Evolutionary conservation across 2,329 filamentous ascomycete genomes (phyloP).

Genomic region (Pseudohalonectria lignicola): DNA sequence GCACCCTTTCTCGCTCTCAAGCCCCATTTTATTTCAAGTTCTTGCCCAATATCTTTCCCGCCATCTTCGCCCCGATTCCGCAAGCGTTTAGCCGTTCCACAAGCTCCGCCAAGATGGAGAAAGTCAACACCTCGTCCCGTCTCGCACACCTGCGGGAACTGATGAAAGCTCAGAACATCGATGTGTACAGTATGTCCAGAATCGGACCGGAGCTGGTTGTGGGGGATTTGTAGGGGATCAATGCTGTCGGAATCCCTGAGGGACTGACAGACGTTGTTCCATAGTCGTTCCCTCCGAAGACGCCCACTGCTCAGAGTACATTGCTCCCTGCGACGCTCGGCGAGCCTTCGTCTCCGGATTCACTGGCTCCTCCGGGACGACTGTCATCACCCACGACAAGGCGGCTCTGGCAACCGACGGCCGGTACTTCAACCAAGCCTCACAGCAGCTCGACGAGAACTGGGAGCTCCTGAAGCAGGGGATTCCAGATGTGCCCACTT

Average conservation of each 20-base stretch:
- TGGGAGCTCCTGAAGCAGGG: conserved; percentile 91
- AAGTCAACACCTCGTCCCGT: conserved; percentile 67
- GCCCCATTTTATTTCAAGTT: too few species aligned
- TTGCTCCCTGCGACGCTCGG: conserved; percentile 86
- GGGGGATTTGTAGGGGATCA: too few species aligned
- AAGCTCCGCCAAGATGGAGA: conserved; percentile 63
- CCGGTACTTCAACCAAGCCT: conserved; percentile 94
- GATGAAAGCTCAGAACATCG: conserved; percentile 79
- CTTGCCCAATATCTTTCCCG: too few species aligned
- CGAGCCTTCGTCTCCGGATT: conserved; percentile 91
- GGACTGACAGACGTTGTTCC: conserved; percentile 5
- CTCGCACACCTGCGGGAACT: conserved; percentile 67
- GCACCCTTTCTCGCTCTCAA: not conserved
- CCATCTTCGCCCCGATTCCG: too few species aligned
- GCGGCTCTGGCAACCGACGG: conserved; percentile 91
- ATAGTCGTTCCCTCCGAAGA: conserved; percentile 93
- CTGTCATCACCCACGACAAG: conserved; percentile 75
- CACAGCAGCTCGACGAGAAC: conserved; percentile 80
- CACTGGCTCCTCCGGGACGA: conserved; percentile 87
- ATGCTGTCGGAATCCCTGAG: too few species aligned
- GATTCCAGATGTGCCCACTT: conserved; percentile 85
- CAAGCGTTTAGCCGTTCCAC: too few species aligned
- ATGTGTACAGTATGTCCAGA: conserved; percentile 90
- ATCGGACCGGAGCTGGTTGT: too few species aligned
- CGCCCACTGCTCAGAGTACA: conserved; percentile 95